phyloP scores from a whole-genome alignment of 164 flowering plant genomes.

The Houttuynia cordata region DNA sequence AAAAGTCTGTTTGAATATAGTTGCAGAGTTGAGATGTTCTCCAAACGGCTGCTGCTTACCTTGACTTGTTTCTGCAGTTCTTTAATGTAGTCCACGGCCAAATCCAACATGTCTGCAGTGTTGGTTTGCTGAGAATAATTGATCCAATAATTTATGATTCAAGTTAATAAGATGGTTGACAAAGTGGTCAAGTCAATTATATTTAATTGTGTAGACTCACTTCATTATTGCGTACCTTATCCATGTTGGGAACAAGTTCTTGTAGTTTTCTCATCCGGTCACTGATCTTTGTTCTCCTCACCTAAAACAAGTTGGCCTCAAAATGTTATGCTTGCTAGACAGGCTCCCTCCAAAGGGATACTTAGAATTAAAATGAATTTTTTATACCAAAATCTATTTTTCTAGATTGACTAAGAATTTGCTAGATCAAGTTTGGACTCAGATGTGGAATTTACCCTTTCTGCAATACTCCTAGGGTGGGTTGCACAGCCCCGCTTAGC shows the following conservation, averaged over 20 bases:
- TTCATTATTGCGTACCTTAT: conserved; percentile 42
- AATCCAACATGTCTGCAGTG: conserved; percentile 93
- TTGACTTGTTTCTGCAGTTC: conserved; percentile 72
- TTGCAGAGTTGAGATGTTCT: neutral
- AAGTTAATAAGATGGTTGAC: no score
- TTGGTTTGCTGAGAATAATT: conserved; percentile 67
- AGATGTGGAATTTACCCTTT: conserved; percentile 45
- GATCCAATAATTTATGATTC: no score
- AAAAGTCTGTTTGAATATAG: neutral
- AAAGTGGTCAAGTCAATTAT: no score
- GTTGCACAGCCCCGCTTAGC: conserved; percentile 95
- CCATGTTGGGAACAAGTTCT: conserved; percentile 98
- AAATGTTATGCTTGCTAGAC: no score
- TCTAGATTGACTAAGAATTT: no score
- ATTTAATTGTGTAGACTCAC: no score
- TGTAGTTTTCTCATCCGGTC: conserved; percentile 91
- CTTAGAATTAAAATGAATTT: no score
- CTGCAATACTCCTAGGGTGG: conserved; percentile 93
- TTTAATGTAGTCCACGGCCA: conserved; percentile 91
- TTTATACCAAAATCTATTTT: no score
- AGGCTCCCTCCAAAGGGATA: no score
- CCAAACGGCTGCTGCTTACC: conserved; percentile 27
- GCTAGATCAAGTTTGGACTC: no score
- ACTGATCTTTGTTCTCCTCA: conserved; percentile 84
- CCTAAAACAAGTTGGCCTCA: conserved; percentile 25